Percentiles rank a stretch among this genome's conserved stretches.
Evolutionary conservation across 1,284 basidiomycete genomes (phyloP).

Genomic region (Austroboletus niveus): DNA sequence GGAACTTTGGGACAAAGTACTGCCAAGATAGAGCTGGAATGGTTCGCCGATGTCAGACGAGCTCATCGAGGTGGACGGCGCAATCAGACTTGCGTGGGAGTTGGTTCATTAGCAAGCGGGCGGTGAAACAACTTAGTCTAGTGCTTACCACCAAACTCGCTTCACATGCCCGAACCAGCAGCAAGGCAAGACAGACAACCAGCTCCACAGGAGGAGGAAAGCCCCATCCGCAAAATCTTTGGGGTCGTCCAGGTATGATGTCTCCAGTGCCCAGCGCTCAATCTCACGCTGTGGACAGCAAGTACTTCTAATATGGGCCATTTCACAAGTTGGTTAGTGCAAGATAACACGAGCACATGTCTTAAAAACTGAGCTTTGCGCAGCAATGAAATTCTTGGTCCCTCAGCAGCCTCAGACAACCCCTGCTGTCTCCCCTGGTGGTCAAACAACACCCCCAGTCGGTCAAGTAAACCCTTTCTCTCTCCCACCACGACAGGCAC

Average conservation of each 20-base stretch:
- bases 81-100: slow-evolving; percentile 19
- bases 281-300: slow-evolving; percentile 43
- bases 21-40: slow-evolving; percentile 54
- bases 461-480: slow-evolving; percentile 39
- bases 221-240: slow-evolving; percentile 26
- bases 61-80: slow-evolving; percentile 31
- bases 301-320: slow-evolving; percentile 59
- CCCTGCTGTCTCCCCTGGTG: slow-evolving; percentile 17
- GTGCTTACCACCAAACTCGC: slow-evolving; percentile 2
- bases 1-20: slow-evolving; percentile 28
- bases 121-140: not conserved
- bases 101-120: not conserved
- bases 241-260: slow-evolving; percentile 22
- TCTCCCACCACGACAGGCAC: slow-evolving; percentile 52
- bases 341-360: not conserved
- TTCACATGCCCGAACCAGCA: slow-evolving; percentile 25
- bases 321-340: slow-evolving; percentile 60
- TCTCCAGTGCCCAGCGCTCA: slow-evolving; percentile 5
- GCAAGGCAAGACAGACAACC: slow-evolving; percentile 17
- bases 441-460: slow-evolving; percentile 25
- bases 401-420: slow-evolving; percentile 30
- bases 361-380: slow-evolving; percentile 2
- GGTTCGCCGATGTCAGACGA: slow-evolving; percentile 55
- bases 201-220: slow-evolving; percentile 16
- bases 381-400: slow-evolving; percentile 47